Conservation (phyloP, 257 asterid genomes). For the Thymus mandschuricus region DNA sequence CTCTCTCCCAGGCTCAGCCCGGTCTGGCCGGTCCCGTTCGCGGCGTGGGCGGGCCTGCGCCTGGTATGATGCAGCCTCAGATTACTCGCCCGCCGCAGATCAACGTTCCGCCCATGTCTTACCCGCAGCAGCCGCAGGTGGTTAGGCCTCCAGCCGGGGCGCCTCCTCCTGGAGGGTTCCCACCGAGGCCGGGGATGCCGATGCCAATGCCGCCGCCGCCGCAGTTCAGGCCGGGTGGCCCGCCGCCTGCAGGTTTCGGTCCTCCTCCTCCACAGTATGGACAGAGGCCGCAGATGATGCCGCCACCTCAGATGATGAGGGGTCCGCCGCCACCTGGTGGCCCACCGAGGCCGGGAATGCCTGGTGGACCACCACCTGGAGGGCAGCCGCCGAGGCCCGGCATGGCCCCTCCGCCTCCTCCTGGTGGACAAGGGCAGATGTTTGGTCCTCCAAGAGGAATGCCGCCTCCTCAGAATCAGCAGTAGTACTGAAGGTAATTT, state of each 20-base stretch:
- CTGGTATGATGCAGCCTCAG: conserved; percentile 99
- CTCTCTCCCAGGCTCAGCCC: conserved; percentile 76
- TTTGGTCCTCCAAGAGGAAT: conserved; percentile 91
- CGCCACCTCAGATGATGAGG: conserved; percentile 82
- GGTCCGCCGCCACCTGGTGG: conserved; percentile 83
- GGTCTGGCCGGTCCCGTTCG: conserved; percentile 87
- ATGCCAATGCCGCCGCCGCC: conserved; percentile 72
- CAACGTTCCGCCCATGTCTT: conserved; percentile 65
- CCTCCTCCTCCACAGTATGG: conserved; percentile 73
- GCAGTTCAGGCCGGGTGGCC: conserved; percentile 59
- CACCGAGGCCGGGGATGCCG: conserved; percentile 51
- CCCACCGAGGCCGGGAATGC: conserved; percentile 87
- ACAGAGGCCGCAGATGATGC: conserved; percentile 72
- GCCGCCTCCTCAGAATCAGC: conserved; percentile 91
- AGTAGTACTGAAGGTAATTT: conserved; percentile 37
- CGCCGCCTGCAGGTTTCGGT: conserved; percentile 56
- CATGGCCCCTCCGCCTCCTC: conserved; percentile 68
- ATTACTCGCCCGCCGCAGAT: conserved; percentile 80
- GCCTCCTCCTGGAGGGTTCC: conserved; percentile 55
- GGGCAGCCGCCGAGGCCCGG: conserved; percentile 75
- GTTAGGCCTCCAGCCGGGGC: conserved; percentile 63
- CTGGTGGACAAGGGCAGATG: conserved; percentile 67
- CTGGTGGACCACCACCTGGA: conserved; percentile 62
- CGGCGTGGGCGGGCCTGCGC: conserved; percentile 96
- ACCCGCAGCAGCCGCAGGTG: conserved; percentile 62